Conservation (phyloP, 2,329 filamentous ascomycete species). For the Coleophoma crateriformis region DNA sequence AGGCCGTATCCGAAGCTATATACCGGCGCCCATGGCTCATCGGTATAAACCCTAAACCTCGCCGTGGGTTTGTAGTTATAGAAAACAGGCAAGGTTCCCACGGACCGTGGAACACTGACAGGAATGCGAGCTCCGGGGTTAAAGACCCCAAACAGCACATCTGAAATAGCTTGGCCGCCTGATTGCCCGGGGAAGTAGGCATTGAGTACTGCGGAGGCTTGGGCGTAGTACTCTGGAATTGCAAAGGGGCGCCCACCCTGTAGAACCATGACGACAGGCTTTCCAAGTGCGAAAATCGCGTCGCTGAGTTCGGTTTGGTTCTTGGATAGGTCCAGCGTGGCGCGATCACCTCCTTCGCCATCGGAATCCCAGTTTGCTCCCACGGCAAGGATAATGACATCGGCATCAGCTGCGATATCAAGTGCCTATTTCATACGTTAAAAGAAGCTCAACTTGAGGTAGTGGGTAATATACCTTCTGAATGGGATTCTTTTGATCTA, state of each 20-base stretch:
- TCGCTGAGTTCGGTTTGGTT: conserved; percentile 32
- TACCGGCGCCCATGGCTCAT: conserved; percentile 23
- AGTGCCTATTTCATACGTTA: conserved; percentile 18
- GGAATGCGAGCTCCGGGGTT: conserved; percentile 30
- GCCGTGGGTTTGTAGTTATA: conserved; percentile 29
- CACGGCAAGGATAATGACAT: conserved; percentile 33
- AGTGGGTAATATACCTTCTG: conserved; percentile 12
- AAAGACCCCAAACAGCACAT: conserved; percentile 23
- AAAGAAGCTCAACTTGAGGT: background rate
- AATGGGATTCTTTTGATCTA: conserved; percentile 26
- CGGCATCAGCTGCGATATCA: conserved; percentile 27
- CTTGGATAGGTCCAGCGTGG: conserved; percentile 29
- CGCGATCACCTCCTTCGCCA: conserved; percentile 35
- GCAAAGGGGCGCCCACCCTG: conserved; percentile 36
- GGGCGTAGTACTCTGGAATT: conserved; percentile 31
- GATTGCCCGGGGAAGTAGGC: conserved; percentile 23
- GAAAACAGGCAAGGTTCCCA: conserved; percentile 29
- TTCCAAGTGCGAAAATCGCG: conserved; percentile 31
- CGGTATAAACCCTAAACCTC: conserved; percentile 23
- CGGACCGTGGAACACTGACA: conserved; percentile 27
- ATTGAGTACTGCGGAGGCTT: conserved; percentile 32
- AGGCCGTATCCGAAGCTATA: conserved; percentile 29
- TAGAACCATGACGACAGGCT: conserved; percentile 35
- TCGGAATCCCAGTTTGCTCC: conserved; percentile 40
- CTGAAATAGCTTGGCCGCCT: conserved; percentile 22